Conservation (phyloP, 495 filamentous ascomycete species). For the Xylaria cubensis region DNA sequence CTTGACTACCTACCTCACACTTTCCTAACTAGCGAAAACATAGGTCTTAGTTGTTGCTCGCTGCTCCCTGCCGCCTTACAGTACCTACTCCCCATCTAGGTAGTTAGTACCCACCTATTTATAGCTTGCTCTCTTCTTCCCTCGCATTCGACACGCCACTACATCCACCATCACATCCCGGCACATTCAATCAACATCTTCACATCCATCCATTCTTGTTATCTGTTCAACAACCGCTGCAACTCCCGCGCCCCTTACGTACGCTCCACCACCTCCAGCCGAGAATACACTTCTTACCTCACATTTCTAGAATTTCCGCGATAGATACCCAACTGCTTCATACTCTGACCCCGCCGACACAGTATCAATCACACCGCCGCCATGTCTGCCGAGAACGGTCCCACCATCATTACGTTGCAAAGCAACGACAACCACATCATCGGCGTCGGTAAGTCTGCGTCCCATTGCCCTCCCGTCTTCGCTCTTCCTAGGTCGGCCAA, state of each 20-base stretch:
- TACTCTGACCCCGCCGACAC: background rate
- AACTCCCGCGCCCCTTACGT: background rate
- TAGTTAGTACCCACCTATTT: background rate
- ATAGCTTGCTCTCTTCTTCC: background rate
- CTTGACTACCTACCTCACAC: background rate
- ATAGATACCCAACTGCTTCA: slow-evolving; percentile 7
- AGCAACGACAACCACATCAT: slow-evolving; percentile 41
- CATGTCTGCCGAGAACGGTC: slow-evolving; percentile 23
- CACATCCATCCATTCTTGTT: background rate
- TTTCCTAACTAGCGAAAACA: background rate
- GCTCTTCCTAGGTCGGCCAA: too few relatives aligned
- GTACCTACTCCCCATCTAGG: background rate
- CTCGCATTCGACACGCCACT: background rate
- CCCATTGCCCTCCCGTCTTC: background rate
- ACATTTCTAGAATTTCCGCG: background rate
- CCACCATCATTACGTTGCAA: slow-evolving; percentile 20
- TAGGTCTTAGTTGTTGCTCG: background rate
- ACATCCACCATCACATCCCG: background rate
- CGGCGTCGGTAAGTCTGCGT: slow-evolving; percentile 39
- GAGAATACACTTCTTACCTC: slow-evolving; percentile 6
- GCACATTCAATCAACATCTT: slow-evolving; percentile 6
- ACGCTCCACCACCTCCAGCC: too few relatives aligned
- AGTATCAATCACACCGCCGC: background rate
- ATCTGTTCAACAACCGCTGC: background rate
- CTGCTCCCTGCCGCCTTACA: background rate